Conservation (phyloP, 2,329 filamentous ascomycete genomes). For the Chaetothyriales sp. region DNA sequence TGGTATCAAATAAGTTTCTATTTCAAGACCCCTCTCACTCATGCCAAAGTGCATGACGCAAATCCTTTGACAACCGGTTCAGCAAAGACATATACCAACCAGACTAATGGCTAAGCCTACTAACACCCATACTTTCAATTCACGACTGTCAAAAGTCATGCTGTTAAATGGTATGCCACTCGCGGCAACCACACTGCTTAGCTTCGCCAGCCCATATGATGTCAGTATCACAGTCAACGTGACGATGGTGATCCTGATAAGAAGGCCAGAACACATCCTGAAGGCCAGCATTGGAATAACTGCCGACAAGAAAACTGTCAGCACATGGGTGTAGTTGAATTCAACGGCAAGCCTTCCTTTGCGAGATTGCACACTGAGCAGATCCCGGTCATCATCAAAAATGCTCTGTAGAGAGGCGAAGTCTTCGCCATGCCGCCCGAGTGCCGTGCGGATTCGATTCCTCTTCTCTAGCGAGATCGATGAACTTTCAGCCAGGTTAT, state of each 20-base stretch:
- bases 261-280: not conserved
- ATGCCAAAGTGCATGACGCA: not conserved
- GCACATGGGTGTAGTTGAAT: not conserved
- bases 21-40: too few species aligned
- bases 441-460: not conserved
- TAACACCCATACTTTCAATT: not conserved
- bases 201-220: not conserved
- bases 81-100: not conserved
- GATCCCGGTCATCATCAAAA: not conserved
- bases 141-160: not conserved
- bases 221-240: not conserved
- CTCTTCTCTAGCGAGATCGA: not conserved
- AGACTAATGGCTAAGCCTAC: not conserved
- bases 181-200: not conserved
- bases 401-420: not conserved
- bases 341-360: not conserved
- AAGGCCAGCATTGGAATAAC: constrained; percentile 46
- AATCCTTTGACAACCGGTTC: not conserved
- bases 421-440: not conserved
- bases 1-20: not conserved
- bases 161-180: not conserved
- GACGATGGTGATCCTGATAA: not conserved
- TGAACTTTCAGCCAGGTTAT: not conserved
- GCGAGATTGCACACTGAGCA: not conserved
- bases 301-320: not conserved